Evolutionary conservation across 129 eudicot species (phyloP), one percentile per base, ranked within the genome.

Genomic region (Solidago caesia): DNA sequence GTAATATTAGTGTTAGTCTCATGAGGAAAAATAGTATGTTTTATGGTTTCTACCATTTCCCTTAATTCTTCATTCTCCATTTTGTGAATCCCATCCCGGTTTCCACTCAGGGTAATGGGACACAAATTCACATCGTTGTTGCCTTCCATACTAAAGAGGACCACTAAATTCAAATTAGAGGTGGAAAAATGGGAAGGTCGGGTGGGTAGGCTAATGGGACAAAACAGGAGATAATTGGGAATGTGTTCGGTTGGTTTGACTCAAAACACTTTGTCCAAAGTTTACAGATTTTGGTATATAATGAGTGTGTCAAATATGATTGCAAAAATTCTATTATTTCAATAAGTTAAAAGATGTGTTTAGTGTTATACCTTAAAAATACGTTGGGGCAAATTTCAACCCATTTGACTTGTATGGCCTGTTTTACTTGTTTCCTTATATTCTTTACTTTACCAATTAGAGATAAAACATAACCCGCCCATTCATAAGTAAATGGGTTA

Each of bases 41-140:
- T 53, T 61, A 27, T 55, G 44, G 10, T 46, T 72, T 58, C 11
- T 70, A 51, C 44, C 46, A 51, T 49, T 70, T 49, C 51, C 9
- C 25, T 44, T 68, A 13, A 68, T 68, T 60, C 73, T 47, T 26
- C 39, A 16, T 68, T 67, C 44, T 15, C 72, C 42, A 68, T 21
- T 25, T 49, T 68, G 60, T 70, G 44, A 47, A 21, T 47, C 13
- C 61, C 27, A 62, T 14, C 41, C 21, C 21, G 21, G 21, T 21
- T 21, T 21, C 21, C 21, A 21, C 21, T 21, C 21, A 21, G 21
- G 21, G 21, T 21, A 21, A 21, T 21, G 21, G 21, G 0, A 21
- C 21, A 21, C 21, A 21, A 21, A 21, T 21, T 21, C 21, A 21
- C 21, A 46, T 61, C 41, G 27, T 58, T 46, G 21, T 11, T 61